Evolutionary conservation across 257 asterid genomes (phyloP), one percentile per base, ranked within the genome.

Genomic region (Catharanthus roseus): DNA sequence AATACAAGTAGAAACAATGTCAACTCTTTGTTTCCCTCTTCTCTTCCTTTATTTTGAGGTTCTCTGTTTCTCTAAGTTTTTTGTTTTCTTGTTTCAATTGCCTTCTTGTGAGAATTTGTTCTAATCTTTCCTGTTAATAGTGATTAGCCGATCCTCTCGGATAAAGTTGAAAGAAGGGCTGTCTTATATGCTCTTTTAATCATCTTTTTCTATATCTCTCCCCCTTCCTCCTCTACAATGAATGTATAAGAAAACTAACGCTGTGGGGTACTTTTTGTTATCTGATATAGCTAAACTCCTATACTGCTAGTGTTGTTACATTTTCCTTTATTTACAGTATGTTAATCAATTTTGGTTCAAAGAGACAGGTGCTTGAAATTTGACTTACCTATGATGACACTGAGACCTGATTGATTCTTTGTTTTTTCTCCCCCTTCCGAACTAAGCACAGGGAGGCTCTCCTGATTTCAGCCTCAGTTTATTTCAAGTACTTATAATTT

Each of bases 11-110:
- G 16, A 12, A 13, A 23, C 51, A 51, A n/a, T n/a, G n/a, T n/a
- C n/a, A n/a, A n/a, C n/a, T 44, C 61, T 68, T 15, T 38, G 42
- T 38, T 38, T 3, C 8, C 42, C 2, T 47, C 3, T 75, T 60
- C 51, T 28, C 12, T 23, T 38, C 50, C 47, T 58, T 26, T 38
- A 50, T 44, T 49, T 73, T 64, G 5, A 42, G 0, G 41, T 33
- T 10, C 34, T 39, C 62, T 45, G 67, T 65, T 31, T 57, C 49
- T 45, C 38, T 50, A 36, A n/a, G 34, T 26, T 26, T 28, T 54
- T 19, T 19, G 5, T 38, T 65, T 38, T 65, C 50, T 49, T 72
- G n/a, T 65, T 72, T 65, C 39, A 18, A 8, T 61, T 36, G 34
- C 34, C 34, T 41, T 8, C 31, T 61, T 13, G 34, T 33, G 67